Evolutionary conservation across 2,329 filamentous ascomycete species (phyloP).

Genomic region (Fusarium domesticum): DNA sequence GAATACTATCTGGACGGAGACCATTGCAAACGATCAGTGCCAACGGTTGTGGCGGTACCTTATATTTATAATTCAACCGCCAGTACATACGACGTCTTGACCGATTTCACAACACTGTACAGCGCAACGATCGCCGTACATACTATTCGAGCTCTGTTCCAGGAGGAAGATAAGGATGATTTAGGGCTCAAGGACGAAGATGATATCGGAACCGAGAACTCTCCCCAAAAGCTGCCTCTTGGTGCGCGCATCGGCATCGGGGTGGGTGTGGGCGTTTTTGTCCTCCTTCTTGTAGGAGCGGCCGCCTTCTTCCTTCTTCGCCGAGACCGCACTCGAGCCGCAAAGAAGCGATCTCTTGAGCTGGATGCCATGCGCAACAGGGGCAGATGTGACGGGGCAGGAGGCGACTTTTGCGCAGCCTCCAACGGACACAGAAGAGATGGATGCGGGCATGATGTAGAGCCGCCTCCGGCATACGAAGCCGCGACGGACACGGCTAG

Average conservation of each 20-base stretch:
- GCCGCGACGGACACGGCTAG: constrained; percentile 24
- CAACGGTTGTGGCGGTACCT: constrained; percentile 38
- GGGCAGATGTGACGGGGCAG: constrained; percentile 9
- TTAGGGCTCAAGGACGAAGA: constrained; percentile 36
- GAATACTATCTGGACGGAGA: constrained; percentile 35
- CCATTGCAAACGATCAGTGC: constrained; percentile 35
- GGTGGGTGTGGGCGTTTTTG: constrained; percentile 31
- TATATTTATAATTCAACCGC: constrained; percentile 37
- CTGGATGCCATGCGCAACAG: constrained; percentile 22
- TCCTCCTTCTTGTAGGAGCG: constrained; percentile 29
- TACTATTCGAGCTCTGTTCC: constrained; percentile 38
- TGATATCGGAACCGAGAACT: constrained; percentile 24
- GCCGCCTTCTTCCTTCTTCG: constrained; percentile 28
- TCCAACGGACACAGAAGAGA: constrained; percentile 15
- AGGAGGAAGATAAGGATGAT: constrained; percentile 34
- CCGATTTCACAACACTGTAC: constrained; percentile 37
- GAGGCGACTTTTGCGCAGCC: constrained; percentile 15
- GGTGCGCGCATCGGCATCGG: constrained; percentile 37
- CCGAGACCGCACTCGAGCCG: constrained; percentile 17
- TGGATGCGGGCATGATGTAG: constrained; percentile 13
- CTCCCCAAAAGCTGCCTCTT: constrained; percentile 24
- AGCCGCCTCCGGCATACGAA: constrained; percentile 35
- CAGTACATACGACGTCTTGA: constrained; percentile 34
- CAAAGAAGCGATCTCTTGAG: constrained; percentile 25
- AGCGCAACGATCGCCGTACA: constrained; percentile 38